Evolutionary conservation across 805 yeast genomes (phyloP).

Genomic region (Sugiyamaella americana): DNA sequence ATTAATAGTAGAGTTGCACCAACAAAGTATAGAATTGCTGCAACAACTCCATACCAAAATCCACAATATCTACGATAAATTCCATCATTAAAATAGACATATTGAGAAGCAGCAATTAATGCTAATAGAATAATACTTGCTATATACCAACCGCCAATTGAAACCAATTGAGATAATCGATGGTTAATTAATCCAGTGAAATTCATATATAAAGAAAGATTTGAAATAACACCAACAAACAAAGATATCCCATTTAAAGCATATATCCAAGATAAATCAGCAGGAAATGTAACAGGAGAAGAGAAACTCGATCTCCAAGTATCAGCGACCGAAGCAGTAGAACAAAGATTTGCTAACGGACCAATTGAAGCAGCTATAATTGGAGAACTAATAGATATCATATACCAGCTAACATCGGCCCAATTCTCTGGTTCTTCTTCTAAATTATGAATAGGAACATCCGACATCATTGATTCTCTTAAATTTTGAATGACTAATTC

Average conservation of each 20-base stretch:
- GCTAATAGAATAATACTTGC: conserved; percentile 52
- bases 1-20: conserved; percentile 48
- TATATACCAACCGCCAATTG: conserved; percentile 57
- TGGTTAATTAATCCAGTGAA: conserved; percentile 53
- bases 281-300: conserved; percentile 1
- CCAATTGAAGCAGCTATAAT: conserved; percentile 72
- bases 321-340: conserved; percentile 64
- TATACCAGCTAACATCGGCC: conserved; percentile 45
- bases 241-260: conserved; percentile 59
- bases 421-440: conserved; percentile 6
- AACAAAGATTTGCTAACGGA: conserved; percentile 69
- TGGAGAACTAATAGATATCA: conserved; percentile 64
- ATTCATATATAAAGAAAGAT: conserved; percentile 62
- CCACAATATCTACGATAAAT: conserved; percentile 39
- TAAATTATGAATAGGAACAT: conserved; percentile 4
- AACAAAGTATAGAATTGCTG: conserved; percentile 53
- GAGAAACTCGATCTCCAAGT: conserved; percentile 48
- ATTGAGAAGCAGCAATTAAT: conserved; percentile 39
- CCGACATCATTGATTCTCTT: conserved; percentile 1
- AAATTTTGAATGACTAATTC: conserved; percentile 4
- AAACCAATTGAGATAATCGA: conserved; percentile 52
- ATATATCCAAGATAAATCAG: conserved; percentile 41
- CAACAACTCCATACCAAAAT: conserved; percentile 71
- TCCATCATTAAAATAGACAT: conserved; percentile 27
- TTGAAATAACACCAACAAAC: conserved; percentile 59